These are phyloP conservation scores for Cytospora paraplurivora DNA, from an alignment of 2,329 filamentous ascomycete species.

Conservation along the genomic window DNA sequence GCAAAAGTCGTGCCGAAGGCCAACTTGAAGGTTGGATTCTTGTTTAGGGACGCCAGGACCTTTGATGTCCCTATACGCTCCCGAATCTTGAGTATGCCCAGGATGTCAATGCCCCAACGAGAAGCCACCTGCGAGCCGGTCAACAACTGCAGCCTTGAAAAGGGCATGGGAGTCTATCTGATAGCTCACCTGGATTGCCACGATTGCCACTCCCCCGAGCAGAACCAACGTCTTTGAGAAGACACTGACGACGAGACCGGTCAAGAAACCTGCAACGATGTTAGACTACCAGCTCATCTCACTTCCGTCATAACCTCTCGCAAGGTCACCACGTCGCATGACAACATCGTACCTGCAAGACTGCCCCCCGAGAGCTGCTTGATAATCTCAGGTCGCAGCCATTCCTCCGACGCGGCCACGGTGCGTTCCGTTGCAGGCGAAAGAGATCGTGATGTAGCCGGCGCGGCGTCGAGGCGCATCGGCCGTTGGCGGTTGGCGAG, in stretches of 20 bases:
- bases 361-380: slow-evolving; percentile 58
- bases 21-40: slow-evolving; percentile 65
- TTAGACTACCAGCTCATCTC: neutral
- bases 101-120: slow-evolving; percentile 46
- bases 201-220: slow-evolving; percentile 64
- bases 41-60: slow-evolving; percentile 53
- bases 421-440: slow-evolving; percentile 30
- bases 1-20: slow-evolving; percentile 75
- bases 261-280: slow-evolving; percentile 54
- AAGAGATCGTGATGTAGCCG: slow-evolving; percentile 13
- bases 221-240: slow-evolving; percentile 73
- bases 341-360: slow-evolving; percentile 46
- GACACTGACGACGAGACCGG: slow-evolving; percentile 65
- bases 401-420: slow-evolving; percentile 27
- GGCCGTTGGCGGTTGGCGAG: slow-evolving; percentile 36
- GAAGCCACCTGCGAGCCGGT: slow-evolving; percentile 43
- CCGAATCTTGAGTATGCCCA: slow-evolving; percentile 42
- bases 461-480: slow-evolving; percentile 36
- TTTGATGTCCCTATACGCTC: slow-evolving; percentile 42
- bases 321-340: neutral
- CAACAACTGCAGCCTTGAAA: slow-evolving; percentile 2
- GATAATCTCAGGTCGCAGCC: slow-evolving; percentile 42
- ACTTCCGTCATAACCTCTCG: too few relatives aligned
- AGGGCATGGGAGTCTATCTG: neutral
- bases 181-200: slow-evolving; percentile 61